A percentile compares a stretch with the other conserved stretches of the same genome.
phyloP scores from a whole-genome alignment of 805 yeast species.

The Saturnispora galanensis region DNA sequence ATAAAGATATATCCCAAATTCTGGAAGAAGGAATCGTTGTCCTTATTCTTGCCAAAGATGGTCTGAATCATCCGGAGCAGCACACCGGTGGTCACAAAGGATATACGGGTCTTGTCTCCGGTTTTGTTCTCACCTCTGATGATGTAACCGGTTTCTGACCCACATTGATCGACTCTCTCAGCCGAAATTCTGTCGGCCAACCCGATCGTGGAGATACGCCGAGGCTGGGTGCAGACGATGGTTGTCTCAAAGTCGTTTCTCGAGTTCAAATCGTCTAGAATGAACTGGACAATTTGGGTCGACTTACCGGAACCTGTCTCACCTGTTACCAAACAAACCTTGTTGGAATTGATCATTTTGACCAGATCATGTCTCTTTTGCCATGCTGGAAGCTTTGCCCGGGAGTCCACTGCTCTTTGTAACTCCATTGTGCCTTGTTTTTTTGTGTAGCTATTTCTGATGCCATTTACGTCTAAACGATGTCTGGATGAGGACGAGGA shows the following conservation, averaged over 20 bases:
- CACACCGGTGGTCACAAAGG: constrained; percentile 90
- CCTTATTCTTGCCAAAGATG: constrained; percentile 22
- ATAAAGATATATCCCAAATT: constrained; percentile 63
- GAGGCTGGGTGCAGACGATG: constrained; percentile 87
- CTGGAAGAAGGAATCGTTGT: constrained; percentile 33
- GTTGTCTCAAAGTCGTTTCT: constrained; percentile 42
- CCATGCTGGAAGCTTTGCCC: constrained; percentile 81
- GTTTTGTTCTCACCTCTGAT: constrained; percentile 85
- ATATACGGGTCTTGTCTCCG: constrained; percentile 51
- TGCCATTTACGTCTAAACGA: constrained; percentile 23
- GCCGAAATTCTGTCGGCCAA: constrained; percentile 86
- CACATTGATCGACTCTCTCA: constrained; percentile 58
- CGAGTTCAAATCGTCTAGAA: constrained; percentile 55
- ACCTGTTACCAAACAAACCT: constrained; percentile 77
- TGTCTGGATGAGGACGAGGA: constrained; percentile 14
- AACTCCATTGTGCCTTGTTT: constrained; percentile 16
- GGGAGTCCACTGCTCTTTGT: constrained; percentile 28
- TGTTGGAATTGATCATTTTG: constrained; percentile 43
- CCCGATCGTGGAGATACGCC: constrained; percentile 93
- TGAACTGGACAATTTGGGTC: constrained; percentile 86
- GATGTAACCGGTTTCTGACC: constrained; percentile 77
- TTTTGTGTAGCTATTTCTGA: constrained; percentile 28
- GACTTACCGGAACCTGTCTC: constrained; percentile 98
- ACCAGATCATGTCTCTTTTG: constrained; percentile 47
- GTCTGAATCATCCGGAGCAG: constrained; percentile 74